phyloP scores from a whole-genome alignment of 225 moss, liverwort and hornwort genomes.

The Bryum argenteum region DNA sequence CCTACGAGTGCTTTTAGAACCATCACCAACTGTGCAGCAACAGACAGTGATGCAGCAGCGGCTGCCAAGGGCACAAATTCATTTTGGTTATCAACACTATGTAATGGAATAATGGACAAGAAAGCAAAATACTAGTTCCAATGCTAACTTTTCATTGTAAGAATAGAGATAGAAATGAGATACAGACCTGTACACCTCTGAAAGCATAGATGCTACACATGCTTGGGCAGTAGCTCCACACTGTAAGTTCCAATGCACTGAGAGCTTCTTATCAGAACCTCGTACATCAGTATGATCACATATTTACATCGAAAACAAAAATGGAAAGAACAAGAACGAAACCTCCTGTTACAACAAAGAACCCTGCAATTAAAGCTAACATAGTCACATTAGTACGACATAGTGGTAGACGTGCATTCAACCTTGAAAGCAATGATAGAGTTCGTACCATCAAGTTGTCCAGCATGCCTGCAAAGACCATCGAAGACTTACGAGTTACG shows the following conservation, averaged over 20 bases:
- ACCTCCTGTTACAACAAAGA: no score
- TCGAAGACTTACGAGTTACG: not conserved
- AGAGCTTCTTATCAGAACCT: constrained; percentile 8
- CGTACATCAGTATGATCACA: not conserved
- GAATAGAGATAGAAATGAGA: constrained; percentile 1
- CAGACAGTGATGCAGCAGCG: constrained; percentile 55
- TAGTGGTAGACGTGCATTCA: no score
- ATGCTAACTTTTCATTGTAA: not conserved
- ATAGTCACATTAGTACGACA: no score
- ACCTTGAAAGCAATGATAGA: no score
- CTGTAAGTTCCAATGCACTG: constrained; percentile 42
- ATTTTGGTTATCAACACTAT: constrained; percentile 3
- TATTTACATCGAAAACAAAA: no score
- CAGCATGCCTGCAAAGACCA: no score
- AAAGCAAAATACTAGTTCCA: constrained; percentile 13
- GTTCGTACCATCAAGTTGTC: no score
- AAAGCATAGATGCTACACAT: constrained; percentile 67
- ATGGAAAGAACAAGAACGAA: no score
- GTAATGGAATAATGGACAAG: constrained; percentile 2
- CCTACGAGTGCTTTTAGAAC: constrained; percentile 78
- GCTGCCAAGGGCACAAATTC: constrained; percentile 43
- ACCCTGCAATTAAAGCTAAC: no score
- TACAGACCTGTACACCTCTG: constrained; percentile 71
- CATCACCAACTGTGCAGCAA: constrained; percentile 76
- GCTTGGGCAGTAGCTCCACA: constrained; percentile 71